These are phyloP conservation scores for Lodderomyces jiufengensis DNA, from an alignment of 1,139 yeast genomes.

Conservation along the genomic window DNA sequence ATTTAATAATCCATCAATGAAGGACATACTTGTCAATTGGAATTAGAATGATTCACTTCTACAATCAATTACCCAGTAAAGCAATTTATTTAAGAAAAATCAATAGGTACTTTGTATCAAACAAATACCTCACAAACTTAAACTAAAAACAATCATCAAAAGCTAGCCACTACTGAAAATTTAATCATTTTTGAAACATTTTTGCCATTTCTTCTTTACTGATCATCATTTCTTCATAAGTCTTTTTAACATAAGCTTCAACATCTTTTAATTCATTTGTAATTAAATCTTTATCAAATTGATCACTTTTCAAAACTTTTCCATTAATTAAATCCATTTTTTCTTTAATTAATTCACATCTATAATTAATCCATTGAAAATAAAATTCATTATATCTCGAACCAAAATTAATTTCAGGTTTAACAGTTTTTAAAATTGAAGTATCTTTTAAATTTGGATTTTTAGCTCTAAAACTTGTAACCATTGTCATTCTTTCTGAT, in stretches of 20 bases:
- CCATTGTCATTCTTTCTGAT: conserved; percentile 54
- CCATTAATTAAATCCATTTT: conserved; percentile 30
- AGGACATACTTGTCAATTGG: too few relatives aligned
- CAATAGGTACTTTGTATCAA: too few relatives aligned
- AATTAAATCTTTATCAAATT: conserved; percentile 39
- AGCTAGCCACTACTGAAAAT: too few relatives aligned
- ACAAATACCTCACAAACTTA: too few relatives aligned
- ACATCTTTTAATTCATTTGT: conserved; percentile 34
- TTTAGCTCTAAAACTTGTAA: conserved; percentile 36
- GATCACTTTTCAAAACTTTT: conserved; percentile 14
- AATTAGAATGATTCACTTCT: too few relatives aligned
- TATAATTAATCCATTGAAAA: conserved; percentile 38
- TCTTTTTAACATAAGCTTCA: conserved; percentile 34
- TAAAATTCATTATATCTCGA: conserved; percentile 32
- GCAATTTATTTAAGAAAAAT: too few relatives aligned
- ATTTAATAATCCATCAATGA: too few relatives aligned
- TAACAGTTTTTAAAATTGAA: conserved; percentile 33
- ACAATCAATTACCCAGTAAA: too few relatives aligned
- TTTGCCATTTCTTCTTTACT: conserved; percentile 14
- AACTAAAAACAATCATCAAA: too few relatives aligned
- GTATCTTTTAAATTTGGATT: conserved; percentile 24
- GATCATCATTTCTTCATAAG: conserved; percentile 43
- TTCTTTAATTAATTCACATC: conserved; percentile 35
- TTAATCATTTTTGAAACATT: too few relatives aligned
- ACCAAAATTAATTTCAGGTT: conserved; percentile 38